These are phyloP conservation scores for Trichophyton equinum DNA, from an alignment of 2,329 filamentous ascomycete species.

Conservation along the genomic window DNA sequence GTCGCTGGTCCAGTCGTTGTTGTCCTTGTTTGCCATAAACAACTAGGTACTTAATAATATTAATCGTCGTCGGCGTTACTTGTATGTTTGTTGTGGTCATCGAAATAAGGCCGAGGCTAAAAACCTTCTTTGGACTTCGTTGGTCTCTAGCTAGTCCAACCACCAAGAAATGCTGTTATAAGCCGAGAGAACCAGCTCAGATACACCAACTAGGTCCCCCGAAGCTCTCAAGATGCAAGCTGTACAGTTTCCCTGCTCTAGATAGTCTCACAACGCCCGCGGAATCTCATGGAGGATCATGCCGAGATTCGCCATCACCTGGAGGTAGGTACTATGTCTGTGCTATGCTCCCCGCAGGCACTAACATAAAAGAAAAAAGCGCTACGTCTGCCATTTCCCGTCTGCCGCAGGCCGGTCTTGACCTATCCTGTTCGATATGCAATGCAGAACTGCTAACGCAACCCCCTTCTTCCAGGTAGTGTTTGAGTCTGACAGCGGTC, in stretches of 20 bases:
- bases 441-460: neutral
- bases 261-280: neutral
- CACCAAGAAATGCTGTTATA: neutral
- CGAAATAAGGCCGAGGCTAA: neutral
- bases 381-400: neutral
- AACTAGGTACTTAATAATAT: too few species aligned
- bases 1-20: too few species aligned
- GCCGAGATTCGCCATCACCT: slow-evolving; percentile 3
- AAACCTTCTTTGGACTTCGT: neutral
- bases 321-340: neutral
- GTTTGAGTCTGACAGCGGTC: slow-evolving; percentile 27
- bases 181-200: neutral
- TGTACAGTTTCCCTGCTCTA: neutral
- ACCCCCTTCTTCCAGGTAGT: slow-evolving; percentile 32
- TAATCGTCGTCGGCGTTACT: too few species aligned
- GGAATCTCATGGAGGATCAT: slow-evolving; percentile 2
- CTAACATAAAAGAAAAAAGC: neutral
- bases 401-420: neutral
- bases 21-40: too few species aligned
- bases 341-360: neutral
- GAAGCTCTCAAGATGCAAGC: neutral
- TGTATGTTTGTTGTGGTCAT: neutral
- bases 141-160: too few species aligned
- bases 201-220: neutral
- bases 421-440: neutral